Evolutionary conservation across 1,284 basidiomycete species (phyloP).

Genomic region (Psilocybe mexicana): DNA sequence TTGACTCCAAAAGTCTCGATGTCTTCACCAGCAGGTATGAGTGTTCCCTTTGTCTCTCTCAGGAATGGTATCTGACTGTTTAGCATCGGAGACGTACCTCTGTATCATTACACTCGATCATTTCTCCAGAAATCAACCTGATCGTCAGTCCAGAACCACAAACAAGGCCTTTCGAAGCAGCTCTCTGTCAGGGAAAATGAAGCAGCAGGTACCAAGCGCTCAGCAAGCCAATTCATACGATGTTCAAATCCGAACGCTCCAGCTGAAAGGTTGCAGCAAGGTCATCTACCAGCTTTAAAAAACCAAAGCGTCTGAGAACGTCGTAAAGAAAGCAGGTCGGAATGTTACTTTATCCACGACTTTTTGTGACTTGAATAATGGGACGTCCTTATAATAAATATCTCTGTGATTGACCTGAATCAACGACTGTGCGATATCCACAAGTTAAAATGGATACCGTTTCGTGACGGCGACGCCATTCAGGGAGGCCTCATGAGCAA

Average conservation of each 20-base stretch:
- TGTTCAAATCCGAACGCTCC: constrained; percentile 73
- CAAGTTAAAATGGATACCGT: constrained; percentile 41
- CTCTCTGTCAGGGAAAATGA: constrained; percentile 53
- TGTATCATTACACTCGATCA: constrained; percentile 48
- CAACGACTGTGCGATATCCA: background rate
- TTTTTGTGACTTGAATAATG: constrained; percentile 72
- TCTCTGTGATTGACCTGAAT: constrained; percentile 54
- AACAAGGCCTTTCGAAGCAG: constrained; percentile 85
- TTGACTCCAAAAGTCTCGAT: constrained; percentile 60
- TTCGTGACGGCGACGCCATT: constrained; percentile 64
- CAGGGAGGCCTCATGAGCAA: constrained; percentile 64
- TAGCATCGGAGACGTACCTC: constrained; percentile 45
- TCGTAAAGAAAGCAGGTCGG: background rate
- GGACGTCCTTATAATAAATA: constrained; percentile 83
- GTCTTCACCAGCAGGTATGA: constrained; percentile 77
- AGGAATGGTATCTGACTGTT: background rate
- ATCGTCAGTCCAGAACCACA: constrained; percentile 67
- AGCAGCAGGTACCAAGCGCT: constrained; percentile 1
- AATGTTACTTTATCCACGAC: constrained; percentile 70
- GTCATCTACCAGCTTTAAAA: constrained; percentile 79
- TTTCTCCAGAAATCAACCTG: constrained; percentile 55
- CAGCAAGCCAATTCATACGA: constrained; percentile 49
- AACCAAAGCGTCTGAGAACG: background rate
- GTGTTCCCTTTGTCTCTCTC: constrained; percentile 51
- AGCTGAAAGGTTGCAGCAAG: constrained; percentile 80